These are phyloP conservation scores for Malbranchea cinnamomea DNA, from an alignment of 2,329 filamentous ascomycete genomes.

Conservation along the genomic window DNA sequence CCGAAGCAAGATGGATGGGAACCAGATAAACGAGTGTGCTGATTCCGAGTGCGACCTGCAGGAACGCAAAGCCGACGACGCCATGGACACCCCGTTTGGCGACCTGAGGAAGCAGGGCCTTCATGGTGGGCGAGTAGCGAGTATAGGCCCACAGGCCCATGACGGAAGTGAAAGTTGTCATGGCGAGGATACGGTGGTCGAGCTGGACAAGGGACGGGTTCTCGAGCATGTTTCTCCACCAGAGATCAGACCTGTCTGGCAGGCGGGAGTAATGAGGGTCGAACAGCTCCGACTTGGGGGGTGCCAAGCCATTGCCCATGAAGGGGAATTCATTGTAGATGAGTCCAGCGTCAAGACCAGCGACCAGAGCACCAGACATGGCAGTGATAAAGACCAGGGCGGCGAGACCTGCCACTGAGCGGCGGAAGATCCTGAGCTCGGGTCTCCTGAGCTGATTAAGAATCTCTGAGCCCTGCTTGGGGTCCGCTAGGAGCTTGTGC, in stretches of 20 bases:
- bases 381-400: slow-evolving; percentile 73
- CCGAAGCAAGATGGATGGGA: slow-evolving; percentile 70
- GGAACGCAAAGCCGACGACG: slow-evolving; percentile 62
- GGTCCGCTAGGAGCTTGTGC: slow-evolving; percentile 53
- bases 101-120: slow-evolving; percentile 38
- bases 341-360: slow-evolving; percentile 84
- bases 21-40: slow-evolving; percentile 88
- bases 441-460: slow-evolving; percentile 51
- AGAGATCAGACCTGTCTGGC: slow-evolving; percentile 65
- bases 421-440: slow-evolving; percentile 56
- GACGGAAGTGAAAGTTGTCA: slow-evolving; percentile 71
- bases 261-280: slow-evolving; percentile 71
- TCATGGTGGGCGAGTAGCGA: slow-evolving; percentile 50
- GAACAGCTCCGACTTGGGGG: slow-evolving; percentile 70
- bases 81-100: slow-evolving; percentile 59
- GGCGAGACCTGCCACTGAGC: slow-evolving; percentile 54
- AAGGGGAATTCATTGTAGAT: slow-evolving; percentile 98
- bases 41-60: slow-evolving; percentile 81
- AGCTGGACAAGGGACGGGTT: slow-evolving; percentile 93
- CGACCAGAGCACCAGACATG: slow-evolving; percentile 86
- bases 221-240: slow-evolving; percentile 96
- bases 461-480: slow-evolving; percentile 44
- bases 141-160: slow-evolving; percentile 69
- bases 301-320: slow-evolving; percentile 76
- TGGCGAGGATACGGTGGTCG: slow-evolving; percentile 84